A percentile compares a stretch with the other conserved stretches of the same genome.
Conservation (phyloP, 352 stramenopile species). For the Blastocystis sp. region DNA sequence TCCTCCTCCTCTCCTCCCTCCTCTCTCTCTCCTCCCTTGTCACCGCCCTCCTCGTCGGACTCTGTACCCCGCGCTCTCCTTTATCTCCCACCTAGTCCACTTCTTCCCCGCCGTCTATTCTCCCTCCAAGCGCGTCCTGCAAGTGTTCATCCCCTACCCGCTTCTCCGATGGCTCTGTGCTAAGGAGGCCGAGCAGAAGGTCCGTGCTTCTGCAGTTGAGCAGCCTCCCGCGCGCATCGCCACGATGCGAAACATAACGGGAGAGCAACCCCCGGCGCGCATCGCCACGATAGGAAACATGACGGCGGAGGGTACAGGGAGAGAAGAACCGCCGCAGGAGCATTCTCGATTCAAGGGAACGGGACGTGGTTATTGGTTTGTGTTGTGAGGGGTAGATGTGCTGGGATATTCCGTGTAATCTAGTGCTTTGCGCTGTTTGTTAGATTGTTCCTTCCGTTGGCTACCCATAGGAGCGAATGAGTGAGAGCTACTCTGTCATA, state of each 20-base stretch:
- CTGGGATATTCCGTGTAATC: conserved; percentile 5
- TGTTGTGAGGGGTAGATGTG: conserved; percentile 9
- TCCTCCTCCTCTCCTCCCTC: conserved; percentile 16
- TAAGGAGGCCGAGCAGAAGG: background rate
- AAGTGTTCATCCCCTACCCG: conserved; percentile 54
- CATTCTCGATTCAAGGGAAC: conserved; percentile 15
- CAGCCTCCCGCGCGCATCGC: background rate
- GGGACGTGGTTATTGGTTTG: background rate
- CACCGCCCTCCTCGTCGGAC: background rate
- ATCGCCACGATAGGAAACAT: no score
- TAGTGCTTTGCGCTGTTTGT: conserved; percentile 8
- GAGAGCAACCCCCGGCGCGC: background rate
- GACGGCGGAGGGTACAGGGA: background rate
- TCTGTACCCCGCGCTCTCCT: background rate
- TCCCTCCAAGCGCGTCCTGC: conserved; percentile 23
- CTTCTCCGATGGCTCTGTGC: background rate
- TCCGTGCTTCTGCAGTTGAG: background rate
- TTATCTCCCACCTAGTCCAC: conserved; percentile 12
- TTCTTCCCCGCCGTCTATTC: conserved; percentile 8
- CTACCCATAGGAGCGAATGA: background rate
- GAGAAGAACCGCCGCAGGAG: background rate
- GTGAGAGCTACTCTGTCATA: conserved; percentile 27
- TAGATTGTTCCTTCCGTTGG: background rate
- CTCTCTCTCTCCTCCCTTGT: conserved; percentile 42
- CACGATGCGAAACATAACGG: background rate